These are phyloP conservation scores for Komagataella pseudopastoris DNA, from an alignment of 805 yeast genomes.

Conservation along the genomic window DNA sequence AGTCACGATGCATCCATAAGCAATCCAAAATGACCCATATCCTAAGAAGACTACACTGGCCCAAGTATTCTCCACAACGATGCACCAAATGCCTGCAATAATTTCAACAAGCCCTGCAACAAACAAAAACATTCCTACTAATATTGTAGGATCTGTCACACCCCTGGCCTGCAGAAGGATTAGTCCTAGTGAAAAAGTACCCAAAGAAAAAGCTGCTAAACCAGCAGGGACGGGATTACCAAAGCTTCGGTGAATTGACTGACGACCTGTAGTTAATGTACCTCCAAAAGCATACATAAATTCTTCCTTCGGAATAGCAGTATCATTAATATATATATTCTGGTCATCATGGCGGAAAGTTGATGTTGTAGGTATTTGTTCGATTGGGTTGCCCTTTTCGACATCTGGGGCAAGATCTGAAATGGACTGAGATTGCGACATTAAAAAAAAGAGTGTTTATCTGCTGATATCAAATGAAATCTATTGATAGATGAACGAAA, in stretches of 20 bases:
- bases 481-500: neutral
- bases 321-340: slow-evolving; percentile 25
- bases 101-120: slow-evolving; percentile 37
- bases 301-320: slow-evolving; percentile 35
- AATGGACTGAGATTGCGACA: neutral
- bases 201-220: slow-evolving; percentile 30
- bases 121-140: slow-evolving; percentile 31
- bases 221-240: slow-evolving; percentile 45
- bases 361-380: slow-evolving; percentile 3
- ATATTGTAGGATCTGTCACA: slow-evolving; percentile 26
- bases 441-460: too few relatives aligned
- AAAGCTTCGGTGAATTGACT: slow-evolving; percentile 14
- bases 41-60: slow-evolving; percentile 37
- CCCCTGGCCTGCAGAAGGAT: slow-evolving; percentile 31
- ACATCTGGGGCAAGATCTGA: neutral
- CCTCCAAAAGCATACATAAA: slow-evolving; percentile 56
- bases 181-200: slow-evolving; percentile 34
- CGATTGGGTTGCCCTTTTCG: neutral
- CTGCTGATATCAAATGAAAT: neutral
- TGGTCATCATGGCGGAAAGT: slow-evolving; percentile 26
- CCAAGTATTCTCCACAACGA: slow-evolving; percentile 38
- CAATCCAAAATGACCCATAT: slow-evolving; percentile 44
- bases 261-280: slow-evolving; percentile 27
- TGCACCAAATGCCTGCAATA: slow-evolving; percentile 37
- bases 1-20: slow-evolving; percentile 31